A percentile compares a stretch with the other conserved stretches of the same genome.
Conservation (phyloP, 768 basidiomycete genomes). For the Daedaleopsis nitida region DNA sequence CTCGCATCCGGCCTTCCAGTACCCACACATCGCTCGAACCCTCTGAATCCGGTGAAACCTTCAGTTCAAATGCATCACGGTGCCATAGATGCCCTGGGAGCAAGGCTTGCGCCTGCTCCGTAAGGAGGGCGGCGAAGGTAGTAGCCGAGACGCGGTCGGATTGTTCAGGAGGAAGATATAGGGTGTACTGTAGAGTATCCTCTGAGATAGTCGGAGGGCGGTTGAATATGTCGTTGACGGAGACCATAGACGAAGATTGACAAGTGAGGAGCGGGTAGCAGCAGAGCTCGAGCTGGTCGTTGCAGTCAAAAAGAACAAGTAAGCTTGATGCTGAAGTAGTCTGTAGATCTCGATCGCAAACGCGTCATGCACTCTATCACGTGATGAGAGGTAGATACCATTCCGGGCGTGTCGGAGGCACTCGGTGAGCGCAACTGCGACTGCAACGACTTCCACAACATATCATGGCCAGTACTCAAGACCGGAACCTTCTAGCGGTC, state of each 20-base stretch:
- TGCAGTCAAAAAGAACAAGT: not conserved
- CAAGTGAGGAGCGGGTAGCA: not conserved
- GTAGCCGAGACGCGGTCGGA: conserved; percentile 63
- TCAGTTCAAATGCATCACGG: conserved; percentile 79
- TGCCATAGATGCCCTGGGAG: conserved; percentile 79
- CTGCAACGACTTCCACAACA: not conserved
- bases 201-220: conserved; percentile 78
- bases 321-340: not conserved
- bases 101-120: conserved; percentile 51
- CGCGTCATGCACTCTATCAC: conserved; percentile 16
- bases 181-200: conserved; percentile 77
- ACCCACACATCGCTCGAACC: conserved; percentile 45
- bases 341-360: conserved; percentile 13
- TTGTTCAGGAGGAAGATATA: conserved; percentile 60
- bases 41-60: conserved; percentile 55
- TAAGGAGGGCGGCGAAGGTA: conserved; percentile 70
- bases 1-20: conserved; percentile 83
- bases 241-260: conserved; percentile 7
- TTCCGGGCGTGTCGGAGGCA: conserved; percentile 3
- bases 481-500: conserved; percentile 88
- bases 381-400: conserved; percentile 14
- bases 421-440: not conserved
- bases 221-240: conserved; percentile 60
- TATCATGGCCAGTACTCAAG: conserved; percentile 58
- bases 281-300: too few species aligned